Percentiles rank a stretch among this genome's conserved stretches.
These are phyloP conservation scores for Dionaea muscipula DNA, from an alignment of 179 eudicot genomes.

Conservation along the genomic window DNA sequence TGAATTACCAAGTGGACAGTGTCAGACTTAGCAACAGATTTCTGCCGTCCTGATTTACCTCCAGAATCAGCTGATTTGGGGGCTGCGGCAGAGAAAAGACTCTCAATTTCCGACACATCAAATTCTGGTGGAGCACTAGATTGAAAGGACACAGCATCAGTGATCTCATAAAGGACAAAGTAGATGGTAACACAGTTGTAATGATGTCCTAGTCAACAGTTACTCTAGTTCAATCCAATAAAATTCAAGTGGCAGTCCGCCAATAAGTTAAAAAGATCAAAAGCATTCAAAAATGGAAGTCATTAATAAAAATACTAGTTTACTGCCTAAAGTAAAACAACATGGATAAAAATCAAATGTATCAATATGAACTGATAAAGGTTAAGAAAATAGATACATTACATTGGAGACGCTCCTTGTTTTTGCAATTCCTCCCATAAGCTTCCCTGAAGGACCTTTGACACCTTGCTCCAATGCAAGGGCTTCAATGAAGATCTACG, in stretches of 20 bases:
- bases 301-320: no score
- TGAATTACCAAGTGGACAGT: conserved; percentile 74
- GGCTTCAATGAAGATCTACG: conserved; percentile 65
- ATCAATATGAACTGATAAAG: neutral
- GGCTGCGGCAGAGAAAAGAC: conserved; percentile 74
- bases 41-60: conserved; percentile 55
- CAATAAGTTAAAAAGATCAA: no score
- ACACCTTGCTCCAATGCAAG: conserved; percentile 93
- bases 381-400: conserved; percentile 19
- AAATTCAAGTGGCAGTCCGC: no score
- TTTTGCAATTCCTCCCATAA: conserved; percentile 93
- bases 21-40: conserved; percentile 71
- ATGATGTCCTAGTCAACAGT: neutral
- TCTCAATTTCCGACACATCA: conserved; percentile 87
- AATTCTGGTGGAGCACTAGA: conserved; percentile 67
- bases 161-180: conserved; percentile 8
- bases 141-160: conserved; percentile 29
- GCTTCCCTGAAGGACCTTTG: conserved; percentile 85
- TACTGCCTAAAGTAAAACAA: conserved; percentile 2
- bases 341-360: neutral
- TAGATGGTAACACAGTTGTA: neutral
- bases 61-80: conserved; percentile 49
- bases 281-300: no score
- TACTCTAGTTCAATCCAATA: no score
- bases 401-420: conserved; percentile 63